Evolutionary conservation across 2,329 filamentous ascomycete genomes (phyloP).

Genomic region (Colletotrichum melonis): DNA sequence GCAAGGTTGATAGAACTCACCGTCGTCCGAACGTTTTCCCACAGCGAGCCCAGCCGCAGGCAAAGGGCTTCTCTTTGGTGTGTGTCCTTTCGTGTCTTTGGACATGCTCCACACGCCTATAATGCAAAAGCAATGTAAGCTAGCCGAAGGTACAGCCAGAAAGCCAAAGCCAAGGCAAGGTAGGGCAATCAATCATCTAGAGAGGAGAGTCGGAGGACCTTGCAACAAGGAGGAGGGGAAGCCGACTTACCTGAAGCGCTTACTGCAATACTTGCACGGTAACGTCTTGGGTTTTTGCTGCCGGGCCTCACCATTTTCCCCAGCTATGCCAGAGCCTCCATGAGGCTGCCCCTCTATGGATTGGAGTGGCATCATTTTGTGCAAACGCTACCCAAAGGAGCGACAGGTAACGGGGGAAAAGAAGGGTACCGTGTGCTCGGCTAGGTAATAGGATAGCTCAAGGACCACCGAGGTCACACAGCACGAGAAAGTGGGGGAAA

Average conservation of each 20-base stretch:
- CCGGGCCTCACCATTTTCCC: slow-evolving; percentile 62
- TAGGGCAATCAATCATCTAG: slow-evolving; percentile 20
- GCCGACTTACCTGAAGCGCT: slow-evolving; percentile 67
- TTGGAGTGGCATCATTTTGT: slow-evolving; percentile 64
- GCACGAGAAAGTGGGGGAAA: slow-evolving; percentile 44
- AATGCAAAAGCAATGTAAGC: slow-evolving; percentile 53
- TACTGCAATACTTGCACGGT: slow-evolving; percentile 72
- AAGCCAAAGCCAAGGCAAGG: slow-evolving; percentile 11
- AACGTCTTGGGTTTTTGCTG: slow-evolving; percentile 71
- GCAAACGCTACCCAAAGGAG: slow-evolving; percentile 22
- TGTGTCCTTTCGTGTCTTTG: slow-evolving; percentile 73
- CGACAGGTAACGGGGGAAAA: slow-evolving; percentile 14
- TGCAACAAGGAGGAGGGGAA: slow-evolving; percentile 19
- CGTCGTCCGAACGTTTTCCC: slow-evolving; percentile 72
- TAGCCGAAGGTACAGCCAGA: slow-evolving; percentile 43
- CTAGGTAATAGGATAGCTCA: slow-evolving; percentile 30
- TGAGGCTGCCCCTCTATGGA: slow-evolving; percentile 60
- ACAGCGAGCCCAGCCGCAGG: slow-evolving; percentile 68
- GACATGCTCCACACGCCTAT: slow-evolving; percentile 72
- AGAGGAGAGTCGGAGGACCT: slow-evolving; percentile 25
- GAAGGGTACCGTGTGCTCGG: slow-evolving; percentile 39
- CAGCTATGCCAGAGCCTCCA: slow-evolving; percentile 42
- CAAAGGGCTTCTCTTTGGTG: slow-evolving; percentile 74
- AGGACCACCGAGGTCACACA: slow-evolving; percentile 46
- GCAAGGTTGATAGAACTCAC: slow-evolving; percentile 56